phyloP scores from a whole-genome alignment of 192 early-diverging fungal species.

The Irineochytrium annulatum region DNA sequence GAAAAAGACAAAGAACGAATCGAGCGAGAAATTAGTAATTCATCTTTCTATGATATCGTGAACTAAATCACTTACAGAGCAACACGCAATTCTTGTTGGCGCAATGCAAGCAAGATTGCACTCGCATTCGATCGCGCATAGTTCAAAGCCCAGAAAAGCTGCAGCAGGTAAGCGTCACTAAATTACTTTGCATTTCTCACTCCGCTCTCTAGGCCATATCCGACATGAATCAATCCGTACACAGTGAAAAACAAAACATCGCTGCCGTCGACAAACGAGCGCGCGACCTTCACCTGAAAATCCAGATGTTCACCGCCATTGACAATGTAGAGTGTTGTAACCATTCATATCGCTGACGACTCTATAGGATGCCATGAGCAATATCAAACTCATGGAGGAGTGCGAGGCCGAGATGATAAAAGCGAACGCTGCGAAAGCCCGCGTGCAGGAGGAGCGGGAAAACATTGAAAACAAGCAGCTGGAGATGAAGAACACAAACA shows the following conservation, averaged over 20 bases:
- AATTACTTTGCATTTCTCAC: not conserved
- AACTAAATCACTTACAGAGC: slow-evolving; percentile 16
- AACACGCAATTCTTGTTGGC: slow-evolving; percentile 49
- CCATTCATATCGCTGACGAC: not conserved
- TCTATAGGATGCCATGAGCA: slow-evolving; percentile 48
- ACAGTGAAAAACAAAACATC: slow-evolving; percentile 41
- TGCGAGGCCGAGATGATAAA: slow-evolving; percentile 51
- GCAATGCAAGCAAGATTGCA: slow-evolving; percentile 49
- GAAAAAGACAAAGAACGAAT: slow-evolving; percentile 48
- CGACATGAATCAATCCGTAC: slow-evolving; percentile 53
- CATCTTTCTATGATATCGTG: not conserved
- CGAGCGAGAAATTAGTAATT: slow-evolving; percentile 49
- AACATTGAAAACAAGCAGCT: slow-evolving; percentile 33
- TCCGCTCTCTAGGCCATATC: slow-evolving; percentile 32
- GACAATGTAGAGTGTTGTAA: slow-evolving; percentile 26
- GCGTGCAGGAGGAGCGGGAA: slow-evolving; percentile 34
- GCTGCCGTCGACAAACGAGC: slow-evolving; percentile 44
- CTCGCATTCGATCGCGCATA: slow-evolving; percentile 53
- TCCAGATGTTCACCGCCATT: slow-evolving; percentile 54
- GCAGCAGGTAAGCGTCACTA: slow-evolving; percentile 43
- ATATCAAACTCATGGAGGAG: slow-evolving; percentile 61
- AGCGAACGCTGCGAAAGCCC: slow-evolving; percentile 38
- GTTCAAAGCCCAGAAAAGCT: slow-evolving; percentile 75
- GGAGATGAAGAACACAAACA: slow-evolving; percentile 34
- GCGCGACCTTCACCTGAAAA: slow-evolving; percentile 49